These are phyloP conservation scores for Tolypocladium inflatum DNA, from an alignment of 2,329 filamentous ascomycete genomes.

Conservation along the genomic window DNA sequence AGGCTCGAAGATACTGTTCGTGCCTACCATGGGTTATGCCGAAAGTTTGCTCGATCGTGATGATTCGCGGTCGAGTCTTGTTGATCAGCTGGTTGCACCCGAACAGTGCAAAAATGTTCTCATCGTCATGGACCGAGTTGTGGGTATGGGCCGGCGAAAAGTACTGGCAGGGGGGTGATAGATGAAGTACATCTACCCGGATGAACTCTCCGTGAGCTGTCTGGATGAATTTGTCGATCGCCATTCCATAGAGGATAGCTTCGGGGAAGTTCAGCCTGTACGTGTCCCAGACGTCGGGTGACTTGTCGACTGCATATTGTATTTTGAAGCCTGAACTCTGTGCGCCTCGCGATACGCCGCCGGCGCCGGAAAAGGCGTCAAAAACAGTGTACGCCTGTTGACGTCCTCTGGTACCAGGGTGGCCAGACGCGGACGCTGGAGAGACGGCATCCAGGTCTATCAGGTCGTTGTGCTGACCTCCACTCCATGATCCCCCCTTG, in stretches of 20 bases:
- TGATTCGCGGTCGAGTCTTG: constrained; percentile 52
- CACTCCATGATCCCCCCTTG: constrained; percentile 21
- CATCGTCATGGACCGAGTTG: constrained; percentile 59
- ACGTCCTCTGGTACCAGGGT: background rate
- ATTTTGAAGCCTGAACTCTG: constrained; percentile 45
- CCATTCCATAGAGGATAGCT: constrained; percentile 35
- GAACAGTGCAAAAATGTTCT: constrained; percentile 53
- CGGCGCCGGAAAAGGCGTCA: constrained; percentile 65
- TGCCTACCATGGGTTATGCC: constrained; percentile 51
- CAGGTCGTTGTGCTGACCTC: background rate
- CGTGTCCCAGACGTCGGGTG: constrained; percentile 43
- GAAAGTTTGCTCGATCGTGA: constrained; percentile 73
- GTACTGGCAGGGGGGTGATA: constrained; percentile 70
- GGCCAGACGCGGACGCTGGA: background rate
- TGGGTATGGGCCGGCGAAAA: constrained; percentile 65
- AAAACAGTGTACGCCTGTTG: constrained; percentile 54
- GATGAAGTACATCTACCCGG: constrained; percentile 59
- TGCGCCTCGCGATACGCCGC: constrained; percentile 61
- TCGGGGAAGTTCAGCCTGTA: constrained; percentile 50
- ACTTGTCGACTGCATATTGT: constrained; percentile 55
- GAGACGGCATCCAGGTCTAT: background rate
- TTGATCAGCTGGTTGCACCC: constrained; percentile 45
- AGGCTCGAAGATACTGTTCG: constrained; percentile 42
- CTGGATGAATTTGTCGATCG: constrained; percentile 40
- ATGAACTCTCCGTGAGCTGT: constrained; percentile 15